Evolutionary conservation across 148 eudicot species (phyloP).

Genomic region (Persicaria tinctoria): DNA sequence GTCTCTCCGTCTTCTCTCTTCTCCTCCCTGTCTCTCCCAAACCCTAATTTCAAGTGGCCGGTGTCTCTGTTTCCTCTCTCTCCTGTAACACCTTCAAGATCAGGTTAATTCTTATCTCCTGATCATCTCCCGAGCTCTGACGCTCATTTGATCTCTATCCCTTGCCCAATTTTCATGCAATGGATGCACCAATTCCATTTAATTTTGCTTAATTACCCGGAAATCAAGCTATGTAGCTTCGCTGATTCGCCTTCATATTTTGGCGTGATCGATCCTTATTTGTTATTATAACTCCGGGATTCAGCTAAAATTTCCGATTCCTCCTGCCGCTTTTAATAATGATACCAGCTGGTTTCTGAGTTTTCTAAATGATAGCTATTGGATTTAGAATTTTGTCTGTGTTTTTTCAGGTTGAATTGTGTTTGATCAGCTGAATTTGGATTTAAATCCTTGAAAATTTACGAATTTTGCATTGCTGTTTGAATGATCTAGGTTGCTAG

Average conservation of each 20-base stretch:
- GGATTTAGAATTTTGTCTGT: neutral
- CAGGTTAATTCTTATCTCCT: conserved; percentile 37
- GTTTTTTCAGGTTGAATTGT: too few relatives aligned
- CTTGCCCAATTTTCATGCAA: conserved; percentile 10
- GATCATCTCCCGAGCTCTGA: conserved; percentile 28
- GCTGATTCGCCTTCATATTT: conserved; percentile 15
- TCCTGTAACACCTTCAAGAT: conserved; percentile 18
- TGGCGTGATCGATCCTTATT: conserved; percentile 8
- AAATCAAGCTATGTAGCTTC: conserved; percentile 20
- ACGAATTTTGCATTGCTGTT: neutral
- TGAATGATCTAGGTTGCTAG: conserved; percentile 3
- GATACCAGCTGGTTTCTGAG: neutral
- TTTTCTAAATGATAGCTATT: neutral
- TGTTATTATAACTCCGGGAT: neutral
- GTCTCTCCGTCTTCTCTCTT: conserved; percentile 17
- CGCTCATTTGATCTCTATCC: conserved; percentile 19
- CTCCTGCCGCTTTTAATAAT: neutral
- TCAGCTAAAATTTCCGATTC: neutral
- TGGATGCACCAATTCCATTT: conserved; percentile 6
- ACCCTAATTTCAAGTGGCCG: conserved; percentile 49
- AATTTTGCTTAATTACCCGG: conserved; percentile 25
- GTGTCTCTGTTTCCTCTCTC: conserved; percentile 12
- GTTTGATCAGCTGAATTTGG: neutral
- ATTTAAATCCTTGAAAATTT: neutral
- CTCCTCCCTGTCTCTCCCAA: conserved; percentile 28